phyloP scores from a whole-genome alignment of 768 basidiomycete genomes.

The Pisolithus albus region DNA sequence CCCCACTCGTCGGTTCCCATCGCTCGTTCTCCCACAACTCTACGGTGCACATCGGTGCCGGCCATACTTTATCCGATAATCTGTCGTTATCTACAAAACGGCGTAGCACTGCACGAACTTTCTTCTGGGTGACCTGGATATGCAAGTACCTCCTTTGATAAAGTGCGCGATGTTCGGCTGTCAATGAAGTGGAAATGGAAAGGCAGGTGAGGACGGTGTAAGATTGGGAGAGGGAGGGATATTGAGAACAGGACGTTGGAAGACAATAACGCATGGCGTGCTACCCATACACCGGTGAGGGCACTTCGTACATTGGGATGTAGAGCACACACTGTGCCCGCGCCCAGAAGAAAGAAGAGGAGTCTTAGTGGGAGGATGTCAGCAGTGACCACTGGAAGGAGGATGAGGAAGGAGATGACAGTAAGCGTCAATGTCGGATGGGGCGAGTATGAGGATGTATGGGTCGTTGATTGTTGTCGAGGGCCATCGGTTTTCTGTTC shows the following conservation, averaged over 20 bases:
- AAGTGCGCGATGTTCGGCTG: conserved; percentile 1
- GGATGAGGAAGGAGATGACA: conserved; percentile 36
- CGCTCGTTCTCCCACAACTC: conserved; percentile 82
- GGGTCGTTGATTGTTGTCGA: neutral
- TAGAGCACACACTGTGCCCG: conserved; percentile 23
- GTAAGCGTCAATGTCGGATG: conserved; percentile 32
- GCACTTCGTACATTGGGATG: conserved; percentile 30
- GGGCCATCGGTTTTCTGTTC: neutral
- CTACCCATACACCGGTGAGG: neutral
- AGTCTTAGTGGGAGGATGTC: conserved; percentile 42
- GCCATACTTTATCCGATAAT: conserved; percentile 60
- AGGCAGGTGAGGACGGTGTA: neutral
- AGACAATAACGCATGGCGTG: neutral
- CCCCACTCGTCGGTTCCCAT: conserved; percentile 26
- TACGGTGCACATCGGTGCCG: conserved; percentile 55
- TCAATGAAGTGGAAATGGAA: conserved; percentile 6
- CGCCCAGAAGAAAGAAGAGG: conserved; percentile 31
- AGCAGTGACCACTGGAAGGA: conserved; percentile 34
- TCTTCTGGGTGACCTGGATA: conserved; percentile 12
- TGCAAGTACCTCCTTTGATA: conserved; percentile 8
- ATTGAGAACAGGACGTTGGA: neutral
- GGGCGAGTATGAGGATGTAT: conserved; percentile 8
- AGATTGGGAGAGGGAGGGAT: neutral
- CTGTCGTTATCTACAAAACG: conserved; percentile 55
- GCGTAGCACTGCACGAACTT: conserved; percentile 27